Percentiles rank a stretch among this genome's conserved stretches.
These are phyloP conservation scores for Microthlaspi erraticum DNA, from an alignment of 345 rosid species.

Conservation along the genomic window DNA sequence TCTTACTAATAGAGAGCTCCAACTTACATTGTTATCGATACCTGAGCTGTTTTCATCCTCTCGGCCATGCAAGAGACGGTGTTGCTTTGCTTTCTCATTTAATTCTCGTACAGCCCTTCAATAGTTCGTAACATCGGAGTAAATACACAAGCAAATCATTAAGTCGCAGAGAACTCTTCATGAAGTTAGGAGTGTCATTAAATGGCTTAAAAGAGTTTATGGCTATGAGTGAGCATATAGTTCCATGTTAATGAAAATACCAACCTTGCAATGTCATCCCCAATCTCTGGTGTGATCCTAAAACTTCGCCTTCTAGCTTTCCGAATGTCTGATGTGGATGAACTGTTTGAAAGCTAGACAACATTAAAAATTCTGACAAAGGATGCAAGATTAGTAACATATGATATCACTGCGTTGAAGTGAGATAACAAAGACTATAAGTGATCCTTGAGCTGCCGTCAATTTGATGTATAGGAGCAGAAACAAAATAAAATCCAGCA, in stretches of 20 bases:
- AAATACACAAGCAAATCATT: constrained; percentile 26
- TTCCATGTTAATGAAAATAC: constrained; percentile 35
- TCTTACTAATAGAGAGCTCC: constrained; percentile 13
- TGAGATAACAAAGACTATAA: constrained; percentile 17
- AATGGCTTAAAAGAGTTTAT: background rate
- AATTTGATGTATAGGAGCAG: background rate
- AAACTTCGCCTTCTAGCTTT: constrained; percentile 88
- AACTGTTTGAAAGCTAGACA: constrained; percentile 68
- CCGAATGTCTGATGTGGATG: constrained; percentile 78
- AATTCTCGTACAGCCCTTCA: constrained; percentile 96
- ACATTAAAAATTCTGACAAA: constrained; percentile 24
- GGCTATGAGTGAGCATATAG: constrained; percentile 10
- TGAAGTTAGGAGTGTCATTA: constrained; percentile 12
- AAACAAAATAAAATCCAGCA: background rate
- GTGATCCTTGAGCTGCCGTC: background rate
- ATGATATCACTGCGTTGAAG: constrained; percentile 7
- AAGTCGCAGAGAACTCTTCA: constrained; percentile 20
- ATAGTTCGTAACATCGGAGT: constrained; percentile 38
- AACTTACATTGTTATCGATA: constrained; percentile 67
- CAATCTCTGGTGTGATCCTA: constrained; percentile 96
- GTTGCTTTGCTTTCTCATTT: constrained; percentile 93
- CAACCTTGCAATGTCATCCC: constrained; percentile 99
- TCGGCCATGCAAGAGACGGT: constrained; percentile 61
- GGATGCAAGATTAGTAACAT: background rate
- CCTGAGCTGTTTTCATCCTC: constrained; percentile 59